Evolutionary conservation across 371 early-diverging fungal genomes (phyloP), one percentile per base, ranked within the genome.

Genomic region (Mucor velutinosus): DNA sequence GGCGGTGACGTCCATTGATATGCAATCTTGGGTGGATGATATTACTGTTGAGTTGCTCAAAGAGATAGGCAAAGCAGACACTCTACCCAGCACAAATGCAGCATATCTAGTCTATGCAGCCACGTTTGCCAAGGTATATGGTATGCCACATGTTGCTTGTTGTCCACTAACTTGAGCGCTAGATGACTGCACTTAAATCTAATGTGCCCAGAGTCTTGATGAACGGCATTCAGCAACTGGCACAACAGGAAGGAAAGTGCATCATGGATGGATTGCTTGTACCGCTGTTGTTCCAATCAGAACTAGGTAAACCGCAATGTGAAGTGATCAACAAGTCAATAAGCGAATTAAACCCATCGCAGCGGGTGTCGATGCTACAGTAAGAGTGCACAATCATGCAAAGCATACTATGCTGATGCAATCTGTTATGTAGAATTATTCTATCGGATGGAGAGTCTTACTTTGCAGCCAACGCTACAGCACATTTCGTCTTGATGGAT

Each of bases 381-480:
- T 71, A 66, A 58, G 57, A 25, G 10, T n/a, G n/a, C 32, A 21
- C 7, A 23, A 7, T 33, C 14, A 49, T n/a, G 0, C 32, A 15
- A 0, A 62, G 17, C 41, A 17, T 17, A 10, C 53, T 63, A 39
- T 7, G 7, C 32, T 11, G 6, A 35, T 25, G 57, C 19, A 11
- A 35, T 35, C 41, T 10, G 17, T 5, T 63, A 10, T 10, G 27
- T 58, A 69, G 70, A 27, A 17, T 21, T 14, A 55, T 69, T 23
- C 12, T 70, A 8, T 65, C 62, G 11, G 71, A 71, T 25, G 71
- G 71, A n/a, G 66, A 71, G 32, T 32, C 41, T 2, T 71, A 71
- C n/a, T 61, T 61, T 58, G 33, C 49, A 12, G 19, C 21, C 25
- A 39, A 49, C 14, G 14, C 23, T 4, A 29, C 33, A 12, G 11